Evolutionary conservation across 176 grass and related monocot genomes (phyloP).

Genomic region (Oryza nivara): DNA sequence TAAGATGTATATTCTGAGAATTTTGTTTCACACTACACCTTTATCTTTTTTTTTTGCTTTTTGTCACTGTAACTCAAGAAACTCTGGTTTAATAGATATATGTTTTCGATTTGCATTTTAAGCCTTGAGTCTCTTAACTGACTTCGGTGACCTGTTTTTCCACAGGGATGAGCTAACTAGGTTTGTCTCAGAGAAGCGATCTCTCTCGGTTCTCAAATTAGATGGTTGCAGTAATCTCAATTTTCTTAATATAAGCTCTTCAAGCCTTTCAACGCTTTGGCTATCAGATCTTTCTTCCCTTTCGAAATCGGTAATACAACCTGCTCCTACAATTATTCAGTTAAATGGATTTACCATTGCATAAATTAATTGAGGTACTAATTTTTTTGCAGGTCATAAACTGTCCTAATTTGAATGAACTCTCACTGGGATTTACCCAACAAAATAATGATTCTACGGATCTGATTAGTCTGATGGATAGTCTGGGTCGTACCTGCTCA

Average conservation of each 20-base stretch:
- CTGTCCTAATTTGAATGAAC: conserved; percentile 77
- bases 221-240: conserved; percentile 68
- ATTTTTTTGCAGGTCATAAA: conserved; percentile 74
- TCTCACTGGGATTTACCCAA: conserved; percentile 65
- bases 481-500: conserved; percentile 70
- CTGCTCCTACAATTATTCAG: background rate
- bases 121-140: conserved; percentile 2
- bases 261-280: conserved; percentile 69
- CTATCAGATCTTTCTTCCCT: conserved; percentile 72
- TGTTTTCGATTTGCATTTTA: conserved; percentile 10
- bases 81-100: background rate
- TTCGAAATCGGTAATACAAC: conserved; percentile 62
- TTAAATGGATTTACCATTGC: conserved; percentile 10
- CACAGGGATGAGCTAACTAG: conserved; percentile 69
- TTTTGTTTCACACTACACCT: conserved; percentile 21
- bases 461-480: conserved; percentile 70
- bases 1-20: background rate
- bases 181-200: conserved; percentile 73
- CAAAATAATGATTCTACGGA: conserved; percentile 81
- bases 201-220: conserved; percentile 70
- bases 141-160: background rate
- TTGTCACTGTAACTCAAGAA: background rate
- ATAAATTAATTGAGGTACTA: conserved; percentile 22
- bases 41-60: background rate
- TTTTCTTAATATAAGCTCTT: conserved; percentile 74